Conservation (phyloP, 1,284 basidiomycete species). For the Irpex sp. region DNA sequence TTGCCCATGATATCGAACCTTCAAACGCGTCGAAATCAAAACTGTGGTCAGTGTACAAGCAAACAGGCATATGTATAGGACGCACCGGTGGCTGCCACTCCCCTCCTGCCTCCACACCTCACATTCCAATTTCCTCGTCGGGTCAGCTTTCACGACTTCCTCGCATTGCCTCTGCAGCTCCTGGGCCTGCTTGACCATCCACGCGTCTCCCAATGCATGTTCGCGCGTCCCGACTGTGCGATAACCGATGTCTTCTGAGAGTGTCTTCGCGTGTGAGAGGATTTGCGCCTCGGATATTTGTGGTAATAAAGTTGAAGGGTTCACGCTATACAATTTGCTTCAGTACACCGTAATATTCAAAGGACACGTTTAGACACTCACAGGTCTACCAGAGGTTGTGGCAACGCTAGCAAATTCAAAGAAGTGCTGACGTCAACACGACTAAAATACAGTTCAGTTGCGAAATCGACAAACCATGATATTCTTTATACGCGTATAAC, state of each 20-base stretch:
- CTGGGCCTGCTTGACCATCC: constrained; percentile 72
- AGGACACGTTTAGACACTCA: constrained; percentile 18
- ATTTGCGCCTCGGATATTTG: constrained; percentile 72
- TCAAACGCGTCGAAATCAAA: neutral
- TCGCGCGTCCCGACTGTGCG: constrained; percentile 90
- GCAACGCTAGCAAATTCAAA: constrained; percentile 29
- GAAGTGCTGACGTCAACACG: no score
- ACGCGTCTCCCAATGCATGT: constrained; percentile 83
- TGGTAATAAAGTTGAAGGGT: constrained; percentile 54
- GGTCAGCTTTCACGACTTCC: constrained; percentile 39
- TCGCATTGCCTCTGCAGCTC: constrained; percentile 62
- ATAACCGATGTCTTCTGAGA: constrained; percentile 87
- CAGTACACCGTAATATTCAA: neutral
- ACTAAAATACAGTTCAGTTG: neutral
- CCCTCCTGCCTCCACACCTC: constrained; percentile 88
- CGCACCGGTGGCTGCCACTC: constrained; percentile 80
- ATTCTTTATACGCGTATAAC: constrained; percentile 25
- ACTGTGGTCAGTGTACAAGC: no score
- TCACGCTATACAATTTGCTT: constrained; percentile 31
- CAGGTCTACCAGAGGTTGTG: constrained; percentile 36
- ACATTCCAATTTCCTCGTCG: constrained; percentile 67
- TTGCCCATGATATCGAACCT: constrained; percentile 86
- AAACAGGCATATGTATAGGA: constrained; percentile 9
- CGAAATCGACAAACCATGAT: constrained; percentile 24
- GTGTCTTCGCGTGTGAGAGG: constrained; percentile 54